Conservation (phyloP, 2,329 filamentous ascomycete species). For the Didymellaceae sp. region DNA sequence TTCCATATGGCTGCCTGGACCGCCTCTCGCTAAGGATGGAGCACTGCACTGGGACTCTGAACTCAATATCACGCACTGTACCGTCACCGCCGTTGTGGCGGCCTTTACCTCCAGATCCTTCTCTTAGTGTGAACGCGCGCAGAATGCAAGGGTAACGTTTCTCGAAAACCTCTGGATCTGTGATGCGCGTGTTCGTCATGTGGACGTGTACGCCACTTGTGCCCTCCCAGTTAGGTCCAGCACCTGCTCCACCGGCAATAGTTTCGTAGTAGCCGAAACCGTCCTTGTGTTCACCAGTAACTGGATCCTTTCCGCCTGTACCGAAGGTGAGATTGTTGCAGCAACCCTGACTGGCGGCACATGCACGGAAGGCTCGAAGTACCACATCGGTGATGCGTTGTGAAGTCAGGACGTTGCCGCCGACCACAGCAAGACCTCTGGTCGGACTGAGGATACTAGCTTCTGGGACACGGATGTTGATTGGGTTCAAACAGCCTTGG, state of each 20-base stretch:
- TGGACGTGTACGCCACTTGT: constrained; percentile 10
- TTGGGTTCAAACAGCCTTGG: constrained; percentile 49
- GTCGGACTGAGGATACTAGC: constrained; percentile 43
- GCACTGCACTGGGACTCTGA: constrained; percentile 2
- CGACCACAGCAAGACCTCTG: constrained; percentile 5
- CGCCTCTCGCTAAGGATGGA: constrained; percentile 8
- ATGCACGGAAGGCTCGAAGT: constrained; percentile 6
- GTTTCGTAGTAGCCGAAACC: constrained; percentile 11
- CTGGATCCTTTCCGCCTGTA: constrained; percentile 7
- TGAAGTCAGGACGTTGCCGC: constrained; percentile 7
- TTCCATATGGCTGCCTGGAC: constrained; percentile 5
- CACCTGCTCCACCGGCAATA: constrained; percentile 5
- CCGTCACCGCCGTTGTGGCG: constrained; percentile 1
- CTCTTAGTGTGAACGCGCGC: constrained; percentile 1
- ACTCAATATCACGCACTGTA: constrained; percentile 10
- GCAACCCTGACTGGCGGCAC: constrained; percentile 8
- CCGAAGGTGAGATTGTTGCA: constrained; percentile 10
- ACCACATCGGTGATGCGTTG: constrained; percentile 7
- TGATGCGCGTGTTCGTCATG: constrained; percentile 13
- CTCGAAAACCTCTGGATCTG: constrained; percentile 8
- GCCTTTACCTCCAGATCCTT: constrained; percentile 3
- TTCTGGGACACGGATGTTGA: constrained; percentile 43
- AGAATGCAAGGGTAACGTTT: constrained; percentile 4
- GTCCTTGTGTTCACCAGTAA: constrained; percentile 5
- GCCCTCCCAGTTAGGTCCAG: constrained; percentile 8